Conservation (phyloP, 768 basidiomycete species). For the Mycena filopes region DNA sequence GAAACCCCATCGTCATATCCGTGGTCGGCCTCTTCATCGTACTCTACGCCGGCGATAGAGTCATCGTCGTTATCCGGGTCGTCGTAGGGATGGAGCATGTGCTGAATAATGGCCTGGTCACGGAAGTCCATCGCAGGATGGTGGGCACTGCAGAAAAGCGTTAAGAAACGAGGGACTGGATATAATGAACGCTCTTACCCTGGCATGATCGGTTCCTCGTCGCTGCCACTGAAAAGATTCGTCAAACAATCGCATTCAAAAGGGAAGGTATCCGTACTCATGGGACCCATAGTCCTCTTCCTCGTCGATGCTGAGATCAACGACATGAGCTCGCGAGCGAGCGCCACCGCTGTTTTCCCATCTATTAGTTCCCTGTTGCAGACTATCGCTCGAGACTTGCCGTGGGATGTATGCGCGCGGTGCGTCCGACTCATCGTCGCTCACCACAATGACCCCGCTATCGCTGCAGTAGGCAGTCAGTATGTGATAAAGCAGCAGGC, state of each 20-base stretch:
- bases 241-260: neutral
- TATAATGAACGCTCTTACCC: neutral
- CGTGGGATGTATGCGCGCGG: neutral
- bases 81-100: constrained; percentile 3
- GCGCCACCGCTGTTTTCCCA: neutral
- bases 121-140: neutral
- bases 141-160: neutral
- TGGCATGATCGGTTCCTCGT: neutral
- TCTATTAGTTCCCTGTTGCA: too few species aligned
- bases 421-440: constrained; percentile 11
- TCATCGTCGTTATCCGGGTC: neutral
- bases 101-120: neutral
- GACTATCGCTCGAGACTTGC: neutral
- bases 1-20: neutral
- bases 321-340: neutral
- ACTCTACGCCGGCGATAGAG: too few species aligned
- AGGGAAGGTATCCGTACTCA: neutral
- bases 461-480: neutral
- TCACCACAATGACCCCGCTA: constrained; percentile 17
- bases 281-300: neutral
- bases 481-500: neutral
- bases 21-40: neutral
- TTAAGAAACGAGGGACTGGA: neutral
- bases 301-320: neutral
- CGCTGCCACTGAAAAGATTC: neutral